Conservation (phyloP, 345 rosid species). For the Noccaea caerulescens region DNA sequence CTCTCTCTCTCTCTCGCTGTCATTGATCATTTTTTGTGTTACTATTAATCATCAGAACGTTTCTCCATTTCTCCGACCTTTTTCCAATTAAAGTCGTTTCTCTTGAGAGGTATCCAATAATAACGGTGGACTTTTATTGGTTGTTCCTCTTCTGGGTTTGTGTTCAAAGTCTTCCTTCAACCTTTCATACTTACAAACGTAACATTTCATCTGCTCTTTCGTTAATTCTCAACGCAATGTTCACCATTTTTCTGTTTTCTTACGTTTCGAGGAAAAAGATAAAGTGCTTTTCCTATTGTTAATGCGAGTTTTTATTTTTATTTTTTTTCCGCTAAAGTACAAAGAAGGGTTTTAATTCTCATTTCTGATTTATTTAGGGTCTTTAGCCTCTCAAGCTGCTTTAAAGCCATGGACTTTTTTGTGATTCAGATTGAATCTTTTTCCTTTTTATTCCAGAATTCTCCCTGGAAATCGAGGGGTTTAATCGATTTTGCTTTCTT, state of each 20-base stretch:
- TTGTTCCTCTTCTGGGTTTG: conserved; percentile 31
- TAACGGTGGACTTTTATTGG: conserved; percentile 15
- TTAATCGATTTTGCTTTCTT: conserved; percentile 1
- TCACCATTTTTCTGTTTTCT: not conserved
- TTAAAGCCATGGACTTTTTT: conserved; percentile 27
- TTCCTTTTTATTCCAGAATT: not conserved
- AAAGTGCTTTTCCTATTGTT: not conserved
- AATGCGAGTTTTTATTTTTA: not conserved
- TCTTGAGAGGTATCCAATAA: conserved; percentile 1
- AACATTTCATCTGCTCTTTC: not conserved
- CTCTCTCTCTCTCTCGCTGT: not conserved
- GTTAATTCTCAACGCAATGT: conserved; percentile 9
- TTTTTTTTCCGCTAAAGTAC: conserved; percentile 28
- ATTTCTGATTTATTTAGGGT: conserved; percentile 1
- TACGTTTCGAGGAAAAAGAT: not conserved
- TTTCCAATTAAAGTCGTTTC: conserved; percentile 3
- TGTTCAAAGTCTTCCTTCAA: conserved; percentile 23
- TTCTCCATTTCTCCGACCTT: conserved; percentile 15
- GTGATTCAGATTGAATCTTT: conserved; percentile 39
- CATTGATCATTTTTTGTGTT: conserved; percentile 3
- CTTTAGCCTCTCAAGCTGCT: conserved; percentile 8
- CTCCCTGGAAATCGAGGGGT: conserved; percentile 9
- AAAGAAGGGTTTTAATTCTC: conserved; percentile 26
- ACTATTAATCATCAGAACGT: not conserved
- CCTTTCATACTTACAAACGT: conserved; percentile 18